Percentiles rank a stretch among this genome's conserved stretches.
Conservation (phyloP, 169 alveolate species). For the Plasmodium fragile region DNA sequence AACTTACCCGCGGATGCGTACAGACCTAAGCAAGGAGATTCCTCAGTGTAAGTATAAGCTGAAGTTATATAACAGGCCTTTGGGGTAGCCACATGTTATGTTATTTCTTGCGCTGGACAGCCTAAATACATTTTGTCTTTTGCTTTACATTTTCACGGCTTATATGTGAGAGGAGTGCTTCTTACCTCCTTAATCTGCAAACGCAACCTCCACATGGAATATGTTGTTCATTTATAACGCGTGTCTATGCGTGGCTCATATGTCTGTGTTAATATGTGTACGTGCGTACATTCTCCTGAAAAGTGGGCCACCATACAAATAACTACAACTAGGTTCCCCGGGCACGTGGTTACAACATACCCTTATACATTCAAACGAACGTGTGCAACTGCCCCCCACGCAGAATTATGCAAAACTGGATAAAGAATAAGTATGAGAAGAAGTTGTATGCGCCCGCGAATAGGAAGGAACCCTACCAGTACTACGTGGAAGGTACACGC, state of each 20-base stretch:
- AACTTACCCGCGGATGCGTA: slow-evolving; percentile 76
- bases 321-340: not conserved
- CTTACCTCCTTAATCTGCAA: not conserved
- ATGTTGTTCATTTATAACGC: not conserved
- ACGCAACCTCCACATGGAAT: not conserved
- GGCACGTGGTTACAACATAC: not conserved
- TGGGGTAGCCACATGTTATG: not conserved
- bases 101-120: not conserved
- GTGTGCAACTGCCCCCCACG: not conserved
- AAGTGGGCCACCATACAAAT: not conserved
- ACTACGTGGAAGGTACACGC: slow-evolving; percentile 54
- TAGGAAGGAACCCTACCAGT: slow-evolving; percentile 80
- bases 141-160: not conserved
- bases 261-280: not conserved
- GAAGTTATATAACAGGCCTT: not conserved
- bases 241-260: not conserved
- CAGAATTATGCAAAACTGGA: slow-evolving; percentile 89
- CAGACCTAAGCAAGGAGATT: slow-evolving; percentile 73
- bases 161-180: not conserved
- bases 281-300: not conserved
- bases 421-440: slow-evolving; percentile 88
- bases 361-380: slow-evolving; percentile 23
- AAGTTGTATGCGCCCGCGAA: slow-evolving; percentile 84
- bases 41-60: slow-evolving; percentile 68
- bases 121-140: not conserved